Base-by-base conservation (phyloP, 2,329 filamentous ascomycete species). In the Kalmusia sp. region DNA sequence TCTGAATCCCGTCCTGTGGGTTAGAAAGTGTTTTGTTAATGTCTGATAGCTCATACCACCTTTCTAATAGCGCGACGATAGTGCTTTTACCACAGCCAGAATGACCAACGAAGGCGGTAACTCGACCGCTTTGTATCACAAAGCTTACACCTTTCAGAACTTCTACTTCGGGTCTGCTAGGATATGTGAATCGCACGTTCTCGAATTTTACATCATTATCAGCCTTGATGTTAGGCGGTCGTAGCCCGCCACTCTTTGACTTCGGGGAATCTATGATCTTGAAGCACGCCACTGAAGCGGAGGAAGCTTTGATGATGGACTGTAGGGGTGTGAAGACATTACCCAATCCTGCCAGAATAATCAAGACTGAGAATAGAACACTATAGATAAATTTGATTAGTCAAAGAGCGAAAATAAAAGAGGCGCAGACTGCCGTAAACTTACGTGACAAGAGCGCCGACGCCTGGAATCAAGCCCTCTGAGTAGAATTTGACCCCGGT, bases 61-160 rank as follows among this genome's bases (percentile, higher is more conserved):
- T 58, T 75, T 96, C 92, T 1, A 97, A 88, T 24, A 98, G 80
- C 7, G 92, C 93, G 24, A 97, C 88, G 58, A 97, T 92, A 0
- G 93, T 97, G 68, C 89, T 93, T 77, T 97, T 98, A 33, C 93
- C 93, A 28, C 90, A 96, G 5, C 93, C 93, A 17, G 92, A 96
- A 0, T 93, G 91, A 48, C 93, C 93, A 6, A 98, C 93, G 11
- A 98, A 80, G 1, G 93, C 93, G 2, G 93, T 97, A 2, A 88
- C 92, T 77, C 96, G 96, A n/a, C 93, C 92, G 4, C 92, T 91
- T 2, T 91, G 91, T 33, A 96, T 87, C 1, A 82, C 73, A 1
- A 97, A 83, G 49, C 80, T 88, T 37, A 97, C 88, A 58, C 87
- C 86, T 37, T 93, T 79, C 88, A 98, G 93, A 40, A 97, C 89